Evolutionary conservation across 805 yeast species (phyloP), one percentile per base, ranked within the genome.

Genomic region (Metschnikowia drakensbergensis): DNA sequence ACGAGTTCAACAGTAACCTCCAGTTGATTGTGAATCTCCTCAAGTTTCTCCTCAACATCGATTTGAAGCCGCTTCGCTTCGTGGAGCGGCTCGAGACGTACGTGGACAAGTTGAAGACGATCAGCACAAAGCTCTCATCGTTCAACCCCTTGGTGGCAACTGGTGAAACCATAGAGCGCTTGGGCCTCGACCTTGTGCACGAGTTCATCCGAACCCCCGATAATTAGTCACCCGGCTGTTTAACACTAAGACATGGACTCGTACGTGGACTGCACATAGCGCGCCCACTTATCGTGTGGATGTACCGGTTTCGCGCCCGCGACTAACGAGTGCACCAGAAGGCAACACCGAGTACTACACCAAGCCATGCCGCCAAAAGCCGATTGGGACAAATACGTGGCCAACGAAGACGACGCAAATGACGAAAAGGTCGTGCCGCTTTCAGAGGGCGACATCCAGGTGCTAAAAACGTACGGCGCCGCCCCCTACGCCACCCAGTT

Each of bases 351-450:
- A 27, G 3, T 27, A 9, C 26, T 17, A 9, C 25, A 29, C 7
- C 29, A 33, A 31, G 58, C 46, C 55, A 91, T 91, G 97, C 91
- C 97, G 53, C 96, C 97, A 58, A 94, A 90, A 76, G 94, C 90
- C 49, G 96, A 94, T 68, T 94, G 99, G 99, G 99, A 95, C 65
- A 94, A 94, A 68, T 89, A 88, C 71, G 85, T 83, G 65, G 86
- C 94, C 45, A 77, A 75, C 39, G 97, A 86, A 56, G 81, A 76
- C 5, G 83, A 77, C 33, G 83, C 76, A 49, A 74, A 74, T 47
- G 73, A 76, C 45, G 89, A 84, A 50, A 84, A 88, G 57, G 84
- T 87, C 58, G 82, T 79, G 36, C 99, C 99, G 7, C 79, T 94
- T 58, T 79, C 90, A 50, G 99, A 94, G 66, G 97, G 96, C 41